Evolutionary conservation across 2,329 filamentous ascomycete species (phyloP), one percentile per base, ranked within the genome.

Genomic region (Trichoderma sp.): DNA sequence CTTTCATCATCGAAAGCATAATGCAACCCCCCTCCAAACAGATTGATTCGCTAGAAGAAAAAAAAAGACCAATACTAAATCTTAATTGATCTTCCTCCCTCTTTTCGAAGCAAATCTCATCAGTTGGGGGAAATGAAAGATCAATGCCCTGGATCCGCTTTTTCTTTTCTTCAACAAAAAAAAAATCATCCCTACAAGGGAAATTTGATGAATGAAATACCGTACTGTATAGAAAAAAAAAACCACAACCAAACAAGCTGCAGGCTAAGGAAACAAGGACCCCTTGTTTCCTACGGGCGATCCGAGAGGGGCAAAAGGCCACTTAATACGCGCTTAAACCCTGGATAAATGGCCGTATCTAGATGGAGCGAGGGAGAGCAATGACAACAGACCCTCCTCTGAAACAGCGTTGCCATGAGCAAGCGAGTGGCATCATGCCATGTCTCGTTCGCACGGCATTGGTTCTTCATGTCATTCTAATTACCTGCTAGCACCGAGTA

Each of bases 131-230:
- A 67, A 68, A 61, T 43, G 37, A 64, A 11, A 29, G 52, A 19
- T 65, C 62, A 57, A 65, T 65, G 62, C 62, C 49, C n/a, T 43
- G 33, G 29, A 31, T 35, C 62, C n/a, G n/a, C 43, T 53, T 40
- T 27, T 43, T 47, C 13, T 40, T 43, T 29, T n/a, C 19, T 14
- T 57, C 19, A n/a, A 43, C 16, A 8, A n/a, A 24, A 35, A 31
- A 31, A 31, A 31, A 31, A 31, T 14, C 1, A n/a, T 10, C 19
- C 37, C n/a, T 24, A 19, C 24, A 21, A 43, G 35, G 52, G 62
- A 65, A 35, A 65, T 65, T 49, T 24, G 47, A 13, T 24, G n/a
- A 49, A 49, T 49, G n/a, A 49, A 47, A 49, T 43, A 43, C 6
- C 16, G 40, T n/a, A 19, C n/a, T n/a, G n/a, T n/a, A n/a, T n/a